Base-by-base conservation (phyloP, 1,284 basidiomycete genomes). In the Hemileia vastatrix region DNA sequence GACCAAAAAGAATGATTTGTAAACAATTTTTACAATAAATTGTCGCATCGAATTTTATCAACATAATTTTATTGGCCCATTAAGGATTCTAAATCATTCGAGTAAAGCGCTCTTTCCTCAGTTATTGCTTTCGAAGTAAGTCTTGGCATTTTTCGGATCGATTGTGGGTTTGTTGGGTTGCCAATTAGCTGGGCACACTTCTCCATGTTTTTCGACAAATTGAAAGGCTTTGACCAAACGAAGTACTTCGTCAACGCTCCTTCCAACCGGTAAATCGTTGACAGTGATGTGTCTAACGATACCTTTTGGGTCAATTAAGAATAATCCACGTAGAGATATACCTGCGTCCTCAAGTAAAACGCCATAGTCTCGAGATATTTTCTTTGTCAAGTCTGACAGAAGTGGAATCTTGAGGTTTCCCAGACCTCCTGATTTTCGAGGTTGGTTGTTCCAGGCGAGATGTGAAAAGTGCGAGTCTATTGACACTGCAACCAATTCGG, bases 211-310 rank as follows among this genome's bases (percentile, higher is more conserved):
- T 68, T 92, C 89, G 56, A 88, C 86, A 33, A 86, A 88, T 75
- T 92, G 89, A 85, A 93, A 91, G 11, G 90, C 90, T 78, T 92
- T 86, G 78, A 93, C 79, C 63, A 93, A 83, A 65, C 90, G 86
- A 67, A 91, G 75, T 5, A 89, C 90, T 80, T 93, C 90, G 55
- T 90, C 89, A 64, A 92, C 90, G 3, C 87, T 90, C 65, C 90
- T 86, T 43, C 90, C 90, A 63, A 92, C 90, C 33, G 90, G 88
- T 58, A 91, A 82, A 77, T 93, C 90, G 76, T 92, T 92, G 68
- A 93, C 79, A 50, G 87, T 89, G 69, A 87, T 86, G 79, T 89
- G 87, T 43, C 88, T 82, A 58, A 91, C 78, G 64, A 80, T 82
- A 61, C 89, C 90, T 78, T 87, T 86, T 64, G 90, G 89, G 77